Evolutionary conservation across 345 rosid species (phyloP).

Genomic region (Hypericum androsaemum): DNA sequence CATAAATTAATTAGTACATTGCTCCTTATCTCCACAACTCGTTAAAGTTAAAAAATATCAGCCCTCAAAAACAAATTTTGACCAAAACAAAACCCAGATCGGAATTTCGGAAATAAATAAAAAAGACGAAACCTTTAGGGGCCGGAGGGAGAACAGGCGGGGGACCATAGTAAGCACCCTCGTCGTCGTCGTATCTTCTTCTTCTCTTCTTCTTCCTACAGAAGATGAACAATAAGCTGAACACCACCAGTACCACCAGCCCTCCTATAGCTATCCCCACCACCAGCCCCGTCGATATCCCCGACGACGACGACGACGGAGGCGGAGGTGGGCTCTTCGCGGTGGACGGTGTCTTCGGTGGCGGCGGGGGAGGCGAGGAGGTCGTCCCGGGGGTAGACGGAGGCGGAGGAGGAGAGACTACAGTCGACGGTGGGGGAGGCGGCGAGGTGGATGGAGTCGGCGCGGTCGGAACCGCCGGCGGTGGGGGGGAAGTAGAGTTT

Average conservation of each 20-base stretch:
- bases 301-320: slow-evolving; percentile 17
- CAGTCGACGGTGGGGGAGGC: slow-evolving; percentile 24
- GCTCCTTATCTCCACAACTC: no score
- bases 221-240: slow-evolving; percentile 40
- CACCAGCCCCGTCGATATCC: slow-evolving; percentile 44
- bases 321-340: slow-evolving; percentile 20
- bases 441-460: slow-evolving; percentile 34
- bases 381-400: slow-evolving; percentile 13
- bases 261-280: slow-evolving; percentile 68
- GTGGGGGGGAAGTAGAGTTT: slow-evolving; percentile 22
- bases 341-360: slow-evolving; percentile 24
- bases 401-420: slow-evolving; percentile 29
- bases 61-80: no score
- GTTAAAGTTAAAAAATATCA: no score
- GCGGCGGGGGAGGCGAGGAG: slow-evolving; percentile 18
- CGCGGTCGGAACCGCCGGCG: slow-evolving; percentile 18
- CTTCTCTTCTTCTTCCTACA: slow-evolving; percentile 44
- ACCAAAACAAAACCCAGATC: no score
- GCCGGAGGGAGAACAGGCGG: slow-evolving; percentile 41
- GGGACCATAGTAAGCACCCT: slow-evolving; percentile 22
- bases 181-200: slow-evolving; percentile 27
- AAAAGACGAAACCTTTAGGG: slow-evolving; percentile 36
- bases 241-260: slow-evolving; percentile 29
- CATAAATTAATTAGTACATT: no score
- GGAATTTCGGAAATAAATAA: no score